Conservation (phyloP, 176 grass and related monocot genomes). For the Neostapfia colusana region DNA sequence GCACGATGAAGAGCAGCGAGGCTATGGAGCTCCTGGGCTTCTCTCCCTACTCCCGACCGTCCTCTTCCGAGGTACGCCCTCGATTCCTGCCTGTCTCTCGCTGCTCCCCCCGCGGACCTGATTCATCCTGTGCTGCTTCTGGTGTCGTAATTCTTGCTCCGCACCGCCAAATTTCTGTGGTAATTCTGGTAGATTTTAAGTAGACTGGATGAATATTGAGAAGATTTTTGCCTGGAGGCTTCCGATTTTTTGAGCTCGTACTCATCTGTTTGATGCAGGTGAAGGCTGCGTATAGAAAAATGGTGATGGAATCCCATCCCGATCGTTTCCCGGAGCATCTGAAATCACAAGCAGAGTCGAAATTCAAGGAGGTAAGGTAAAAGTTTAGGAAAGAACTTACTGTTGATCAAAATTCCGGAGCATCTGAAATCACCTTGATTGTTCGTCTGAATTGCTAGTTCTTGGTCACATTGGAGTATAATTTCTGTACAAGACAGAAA, state of each 20-base stretch:
- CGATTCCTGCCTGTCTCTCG: neutral
- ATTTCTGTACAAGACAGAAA: neutral
- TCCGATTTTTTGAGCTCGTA: neutral
- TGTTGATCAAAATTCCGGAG: too few relatives aligned
- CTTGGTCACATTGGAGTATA: neutral
- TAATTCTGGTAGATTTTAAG: neutral
- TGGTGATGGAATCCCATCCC: conserved; percentile 72
- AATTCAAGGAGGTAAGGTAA: conserved; percentile 72
- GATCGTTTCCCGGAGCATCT: conserved; percentile 61
- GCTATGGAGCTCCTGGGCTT: conserved; percentile 72
- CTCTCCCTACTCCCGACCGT: conserved; percentile 54
- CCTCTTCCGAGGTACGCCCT: conserved; percentile 50
- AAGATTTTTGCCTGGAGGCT: neutral
- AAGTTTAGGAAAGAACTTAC: neutral
- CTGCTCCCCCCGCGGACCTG: neutral
- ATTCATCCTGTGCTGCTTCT: neutral
- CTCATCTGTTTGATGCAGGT: conserved; percentile 46
- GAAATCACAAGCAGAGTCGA: conserved; percentile 72
- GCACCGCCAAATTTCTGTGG: neutral
- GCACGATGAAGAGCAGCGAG: conserved; percentile 60
- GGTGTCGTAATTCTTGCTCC: neutral
- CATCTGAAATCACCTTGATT: neutral
- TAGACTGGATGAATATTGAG: neutral
- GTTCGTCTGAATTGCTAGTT: neutral
- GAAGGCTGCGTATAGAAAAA: conserved; percentile 76